Base-by-base conservation (phyloP, 1,139 yeast species). In the Kurtzmaniella quercitrusa region DNA sequence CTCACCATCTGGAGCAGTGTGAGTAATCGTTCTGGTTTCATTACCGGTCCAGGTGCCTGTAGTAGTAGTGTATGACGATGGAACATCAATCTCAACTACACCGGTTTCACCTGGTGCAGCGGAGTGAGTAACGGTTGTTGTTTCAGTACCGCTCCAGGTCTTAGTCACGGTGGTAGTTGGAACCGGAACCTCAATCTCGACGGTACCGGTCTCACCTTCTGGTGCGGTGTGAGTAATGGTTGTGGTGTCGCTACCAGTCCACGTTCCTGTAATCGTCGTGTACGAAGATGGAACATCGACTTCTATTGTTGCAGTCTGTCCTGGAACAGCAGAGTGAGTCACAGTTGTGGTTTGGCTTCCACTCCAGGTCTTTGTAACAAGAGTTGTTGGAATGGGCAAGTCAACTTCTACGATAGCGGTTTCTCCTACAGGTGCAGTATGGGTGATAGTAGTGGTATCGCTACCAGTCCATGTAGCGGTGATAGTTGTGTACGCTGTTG, bases 151-250 rank as follows among this genome's bases (percentile, higher is more conserved):
- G n/a, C 38, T 31, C 42, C 42, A 40, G 3, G 43, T 42, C 12
- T 16, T n/a, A 6, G 43, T 33, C 18, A 21, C 15, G 4, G 43
- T 19, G 39, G 27, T 40, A n/a, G 3, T 7, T 18, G 45, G 25
- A 18, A 37, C 41, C 17, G 60, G 57, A 24, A 47, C 49, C 10
- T 51, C 51, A 16, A 50, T 47, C 38, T 47, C 41, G 12, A 49
- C 51, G 1, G 58, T 56, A 14, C 44, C 49, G 2, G 58, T 56
- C 8, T 47, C 52, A n/a, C 48, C 45, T 9, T 33, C n/a, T n/a
- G 44, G 17, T 17, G 43, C 45, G 14, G 40, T 24, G 10, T 21
- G 38, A 33, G 42, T 40, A n/a, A 40, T 42, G 19, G 46, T 44
- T 17, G 45, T 42, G 34, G 41, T 38, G n/a, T 27, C 38, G 12